Percentiles rank a stretch among this genome's conserved stretches.
Conservation (phyloP, 2,329 filamentous ascomycete species). For the Ascocoryne sarcoides region DNA sequence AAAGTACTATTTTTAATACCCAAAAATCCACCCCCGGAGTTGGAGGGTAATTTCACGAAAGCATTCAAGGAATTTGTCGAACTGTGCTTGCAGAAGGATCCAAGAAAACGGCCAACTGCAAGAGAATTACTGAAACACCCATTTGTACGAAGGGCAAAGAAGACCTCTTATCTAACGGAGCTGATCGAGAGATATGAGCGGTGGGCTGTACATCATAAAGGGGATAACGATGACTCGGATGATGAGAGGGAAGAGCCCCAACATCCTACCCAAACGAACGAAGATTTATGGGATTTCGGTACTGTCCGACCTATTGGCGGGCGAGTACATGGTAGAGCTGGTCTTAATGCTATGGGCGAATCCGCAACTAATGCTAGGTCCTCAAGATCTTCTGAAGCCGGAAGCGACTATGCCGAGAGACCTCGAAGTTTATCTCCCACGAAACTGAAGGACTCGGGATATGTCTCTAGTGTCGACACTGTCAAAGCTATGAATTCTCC, state of each 20-base stretch:
- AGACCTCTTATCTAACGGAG: conserved; percentile 93
- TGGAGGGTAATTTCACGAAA: conserved; percentile 75
- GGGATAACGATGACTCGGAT: conserved; percentile 57
- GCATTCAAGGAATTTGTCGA: conserved; percentile 80
- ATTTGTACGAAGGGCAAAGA: conserved; percentile 86
- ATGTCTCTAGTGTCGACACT: conserved; percentile 37
- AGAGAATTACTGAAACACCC: conserved; percentile 81
- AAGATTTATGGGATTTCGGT: conserved; percentile 98
- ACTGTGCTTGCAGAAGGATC: conserved; percentile 79
- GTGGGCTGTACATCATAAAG: conserved; percentile 76
- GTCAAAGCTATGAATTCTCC: conserved; percentile 41
- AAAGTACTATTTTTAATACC: conserved; percentile 95
- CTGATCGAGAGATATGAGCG: conserved; percentile 84
- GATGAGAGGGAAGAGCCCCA: conserved; percentile 39
- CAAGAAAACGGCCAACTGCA: conserved; percentile 77
- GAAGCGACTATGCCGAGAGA: conserved; percentile 44
- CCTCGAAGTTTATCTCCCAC: conserved; percentile 42
- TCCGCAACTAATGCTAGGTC: conserved; percentile 70
- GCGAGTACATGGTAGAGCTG: conserved; percentile 50
- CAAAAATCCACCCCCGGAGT: conserved; percentile 77
- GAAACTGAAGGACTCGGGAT: conserved; percentile 37
- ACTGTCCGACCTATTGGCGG: conserved; percentile 77
- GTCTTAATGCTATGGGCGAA: conserved; percentile 68
- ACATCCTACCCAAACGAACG: conserved; percentile 45
- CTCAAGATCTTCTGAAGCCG: conserved; percentile 40